Conservation (phyloP, 495 filamentous ascomycete species). For the Saxophila tyrrhenica region DNA sequence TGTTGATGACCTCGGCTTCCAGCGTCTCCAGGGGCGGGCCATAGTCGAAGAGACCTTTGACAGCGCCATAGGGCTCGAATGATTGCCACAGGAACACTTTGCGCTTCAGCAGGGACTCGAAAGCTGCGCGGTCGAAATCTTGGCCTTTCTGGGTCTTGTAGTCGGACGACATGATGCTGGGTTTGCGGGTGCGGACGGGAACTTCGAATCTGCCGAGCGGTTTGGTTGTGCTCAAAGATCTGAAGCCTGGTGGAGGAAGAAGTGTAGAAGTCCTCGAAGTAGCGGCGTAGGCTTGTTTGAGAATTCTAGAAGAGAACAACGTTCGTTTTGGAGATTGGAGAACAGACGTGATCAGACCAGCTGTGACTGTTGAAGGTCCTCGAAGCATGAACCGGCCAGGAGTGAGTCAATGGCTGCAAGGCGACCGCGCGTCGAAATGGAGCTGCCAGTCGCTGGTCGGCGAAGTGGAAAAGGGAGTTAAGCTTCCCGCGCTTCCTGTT, state of each 20-base stretch:
- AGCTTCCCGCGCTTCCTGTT: no score
- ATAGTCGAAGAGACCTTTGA: conserved; percentile 30
- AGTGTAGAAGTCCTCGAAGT: neutral
- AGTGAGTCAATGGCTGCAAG: conserved; percentile 3
- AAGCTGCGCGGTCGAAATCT: conserved; percentile 64
- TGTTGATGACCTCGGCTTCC: conserved; percentile 67
- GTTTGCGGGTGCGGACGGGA: conserved; percentile 6
- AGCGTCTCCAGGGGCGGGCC: conserved; percentile 35
- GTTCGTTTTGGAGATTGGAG: neutral
- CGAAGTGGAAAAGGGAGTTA: no score
- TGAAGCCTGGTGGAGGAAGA: neutral
- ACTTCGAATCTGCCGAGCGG: conserved; percentile 5
- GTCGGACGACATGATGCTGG: conserved; percentile 24
- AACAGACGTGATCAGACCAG: neutral
- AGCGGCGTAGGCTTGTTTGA: no score
- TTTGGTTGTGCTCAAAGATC: neutral
- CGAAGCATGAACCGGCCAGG: neutral
- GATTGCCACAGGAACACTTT: conserved; percentile 89
- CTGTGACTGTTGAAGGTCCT: conserved; percentile 2
- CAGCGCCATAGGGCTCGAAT: conserved; percentile 80
- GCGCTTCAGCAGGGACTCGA: conserved; percentile 76
- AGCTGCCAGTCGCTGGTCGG: no score
- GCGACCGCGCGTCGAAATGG: no score
- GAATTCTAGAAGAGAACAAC: no score
- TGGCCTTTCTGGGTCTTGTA: conserved; percentile 73